Evolutionary conservation across 768 basidiomycete species (phyloP), one percentile per base, ranked within the genome.

Genomic region (Infundibulicybe gibba): DNA sequence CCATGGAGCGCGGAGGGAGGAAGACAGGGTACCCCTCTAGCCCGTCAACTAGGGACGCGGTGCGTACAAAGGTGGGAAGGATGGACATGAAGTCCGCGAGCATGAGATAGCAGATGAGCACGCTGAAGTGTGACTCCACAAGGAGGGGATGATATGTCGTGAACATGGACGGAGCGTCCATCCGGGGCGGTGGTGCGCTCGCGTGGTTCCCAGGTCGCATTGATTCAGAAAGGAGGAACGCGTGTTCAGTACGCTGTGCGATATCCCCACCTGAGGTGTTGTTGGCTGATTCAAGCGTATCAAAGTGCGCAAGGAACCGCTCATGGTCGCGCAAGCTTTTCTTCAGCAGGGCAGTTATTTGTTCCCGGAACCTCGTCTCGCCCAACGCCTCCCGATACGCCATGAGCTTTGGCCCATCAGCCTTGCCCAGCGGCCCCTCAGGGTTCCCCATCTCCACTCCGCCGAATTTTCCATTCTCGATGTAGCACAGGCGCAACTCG

Each of bases 81-180:
- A 90, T 65, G 10, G 67, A 64, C 2, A 71, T 56, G 54, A 93
- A 83, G 51, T 93, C 87, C 4, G 83, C 90, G 14, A 92, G 77
- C 74, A 94, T 79, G 48, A 94, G 70, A 35, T 80, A 71, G 53
- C 83, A 81, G 51, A 92, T 72, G 31, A 94, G 73, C 44, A 91
- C 72, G 53, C 81, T 86, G 68, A 86, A 94, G 59, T 89, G 85
- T 3, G 90, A 84, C 60, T 94, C 92, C 48, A 93, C 85, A 42
- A 94, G 79, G 44, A 94, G 76, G 12, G 92, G 92, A 54, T 94
- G 92, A 57, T 94, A 94, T 0, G 92, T 91, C 43, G 92, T 90
- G 68, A 89, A 87, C 57, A 79, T 74, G n/a, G 79, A 63, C 1
- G 83, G 80, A 2, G 71, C 54, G 34, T 80, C 71, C 12, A 76